A percentile compares a stretch with the other conserved stretches of the same genome.
phyloP scores from a whole-genome alignment of 495 filamentous ascomycete species.

The Penicillium subrubescens region DNA sequence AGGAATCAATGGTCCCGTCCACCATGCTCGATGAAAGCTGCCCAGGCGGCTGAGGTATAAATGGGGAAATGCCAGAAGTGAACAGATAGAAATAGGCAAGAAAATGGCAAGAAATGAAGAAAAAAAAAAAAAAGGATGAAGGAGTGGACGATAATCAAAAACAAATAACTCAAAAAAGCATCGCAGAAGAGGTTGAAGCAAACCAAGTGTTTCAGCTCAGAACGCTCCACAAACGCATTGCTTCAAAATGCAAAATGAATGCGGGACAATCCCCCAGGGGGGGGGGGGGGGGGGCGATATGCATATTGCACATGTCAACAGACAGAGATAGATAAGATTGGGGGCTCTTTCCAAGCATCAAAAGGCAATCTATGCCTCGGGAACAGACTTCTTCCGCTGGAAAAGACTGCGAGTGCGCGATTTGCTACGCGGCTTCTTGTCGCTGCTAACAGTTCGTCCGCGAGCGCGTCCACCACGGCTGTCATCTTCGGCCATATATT shows the following conservation, averaged over 20 bases:
- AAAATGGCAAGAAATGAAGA: conserved; percentile 11
- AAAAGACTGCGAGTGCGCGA: conserved; percentile 68
- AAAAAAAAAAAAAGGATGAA: conserved; percentile 10
- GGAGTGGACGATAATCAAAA: conserved; percentile 11
- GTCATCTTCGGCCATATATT: conserved; percentile 84
- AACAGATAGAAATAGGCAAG: conserved; percentile 8
- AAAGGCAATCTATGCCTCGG: conserved; percentile 33
- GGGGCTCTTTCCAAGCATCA: conserved; percentile 3
- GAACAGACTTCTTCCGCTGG: conserved; percentile 59
- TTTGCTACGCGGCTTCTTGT: conserved; percentile 65
- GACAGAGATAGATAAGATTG: conserved; percentile 1
- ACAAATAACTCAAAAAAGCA: conserved; percentile 6
- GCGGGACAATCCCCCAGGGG: neutral
- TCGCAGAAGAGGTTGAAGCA: neutral
- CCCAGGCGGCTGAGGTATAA: conserved; percentile 30
- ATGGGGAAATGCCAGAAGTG: conserved; percentile 2
- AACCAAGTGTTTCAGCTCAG: conserved; percentile 15
- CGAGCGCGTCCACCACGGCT: conserved; percentile 36
- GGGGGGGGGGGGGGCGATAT: no score
- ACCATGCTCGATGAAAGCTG: conserved; percentile 30
- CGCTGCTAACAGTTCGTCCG: conserved; percentile 40
- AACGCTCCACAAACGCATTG: conserved; percentile 26
- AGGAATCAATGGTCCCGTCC: conserved; percentile 1
- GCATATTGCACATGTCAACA: conserved; percentile 12
- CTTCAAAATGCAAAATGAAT: conserved; percentile 20